phyloP scores from a whole-genome alignment of 1,139 yeast genomes.

The Hemisphaericaspora xylofermentans region DNA sequence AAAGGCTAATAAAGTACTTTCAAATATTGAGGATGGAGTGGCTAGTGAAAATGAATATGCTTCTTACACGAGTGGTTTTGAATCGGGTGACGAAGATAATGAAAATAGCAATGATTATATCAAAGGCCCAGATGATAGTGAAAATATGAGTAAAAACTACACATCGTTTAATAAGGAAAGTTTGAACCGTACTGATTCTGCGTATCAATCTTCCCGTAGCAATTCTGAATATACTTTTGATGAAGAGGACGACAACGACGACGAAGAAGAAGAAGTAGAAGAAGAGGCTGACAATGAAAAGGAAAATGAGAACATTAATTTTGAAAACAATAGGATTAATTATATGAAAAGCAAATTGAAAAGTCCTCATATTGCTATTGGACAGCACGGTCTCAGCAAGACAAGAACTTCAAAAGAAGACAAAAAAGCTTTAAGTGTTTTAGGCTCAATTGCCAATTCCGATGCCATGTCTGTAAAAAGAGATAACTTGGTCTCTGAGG shows the following conservation, averaged over 20 bases:
- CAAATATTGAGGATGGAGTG: conserved; percentile 11
- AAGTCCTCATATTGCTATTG: conserved; percentile 3
- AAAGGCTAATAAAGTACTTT: conserved; percentile 21
- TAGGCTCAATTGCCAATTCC: background rate
- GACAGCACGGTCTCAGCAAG: background rate
- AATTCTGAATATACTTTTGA: conserved; percentile 27
- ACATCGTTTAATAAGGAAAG: conserved; percentile 22
- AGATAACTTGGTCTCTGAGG: conserved; percentile 23
- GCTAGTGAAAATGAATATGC: conserved; percentile 24
- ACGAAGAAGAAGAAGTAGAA: background rate
- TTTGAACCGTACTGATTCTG: background rate
- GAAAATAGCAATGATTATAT: conserved; percentile 16
- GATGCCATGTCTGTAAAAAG: conserved; percentile 20
- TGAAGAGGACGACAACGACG: conserved; percentile 13
- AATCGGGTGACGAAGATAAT: conserved; percentile 18
- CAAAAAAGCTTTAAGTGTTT: background rate
- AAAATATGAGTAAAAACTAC: conserved; percentile 21
- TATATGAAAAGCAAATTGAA: conserved; percentile 1
- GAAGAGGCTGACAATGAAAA: background rate
- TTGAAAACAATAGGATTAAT: background rate
- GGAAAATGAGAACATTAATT: background rate
- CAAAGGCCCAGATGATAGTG: conserved; percentile 4
- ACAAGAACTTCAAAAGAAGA: too few species aligned
- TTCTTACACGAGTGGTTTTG: conserved; percentile 36
- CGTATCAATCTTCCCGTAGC: background rate